Evolutionary conservation across 2,329 filamentous ascomycete genomes (phyloP), one percentile per base, ranked within the genome.

Genomic region (Parastagonospora nodorum): DNA sequence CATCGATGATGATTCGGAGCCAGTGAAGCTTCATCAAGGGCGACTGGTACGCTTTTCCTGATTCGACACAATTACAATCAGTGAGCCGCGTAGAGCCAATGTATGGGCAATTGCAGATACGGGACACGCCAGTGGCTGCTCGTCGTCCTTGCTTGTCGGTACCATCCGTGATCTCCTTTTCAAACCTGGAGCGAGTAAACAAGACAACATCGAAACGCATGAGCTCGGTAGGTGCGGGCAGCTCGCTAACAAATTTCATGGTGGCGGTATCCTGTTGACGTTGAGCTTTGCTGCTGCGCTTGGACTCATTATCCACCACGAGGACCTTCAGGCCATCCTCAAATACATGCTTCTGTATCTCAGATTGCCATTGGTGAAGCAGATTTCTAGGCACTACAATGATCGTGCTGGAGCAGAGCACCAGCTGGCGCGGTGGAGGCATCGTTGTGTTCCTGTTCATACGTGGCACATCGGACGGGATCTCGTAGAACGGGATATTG

Each of bases 1-100:
- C 93, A 58, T 97, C 93, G 14, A 96, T 88, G 39, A 97, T 92
- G 40, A 95, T 87, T 1, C 93, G 83, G 63, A 96, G 87, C 82
- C 93, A 96, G 61, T 90, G 91, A 3, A 97, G 73, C 7, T 83
- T 74, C 33, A 85, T 84, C 14, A 97, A 73, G 0, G 88, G 83
- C 1, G 85, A 89, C 8, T 81, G 69, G 29, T 85, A 82, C 50
- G 75, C 32, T 55, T 71, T 71, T 5, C 76, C 69, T 1, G 67
- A 58, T 7, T 63, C 67, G 4, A 78, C 64, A 49, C 77, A 80
- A n/a, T 70, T 73, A 56, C 78, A 83, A 50, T 78, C 72, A 5
- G 72, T 67, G 7, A 67, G 69, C 27, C 78, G 66, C 0, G 76
- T 75, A 4, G 74, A 68, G 16, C 78, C 75, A 44, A 78, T 78